Evolutionary conservation across 2,329 filamentous ascomycete genomes (phyloP).

Genomic region (Cladosporium sp.): DNA sequence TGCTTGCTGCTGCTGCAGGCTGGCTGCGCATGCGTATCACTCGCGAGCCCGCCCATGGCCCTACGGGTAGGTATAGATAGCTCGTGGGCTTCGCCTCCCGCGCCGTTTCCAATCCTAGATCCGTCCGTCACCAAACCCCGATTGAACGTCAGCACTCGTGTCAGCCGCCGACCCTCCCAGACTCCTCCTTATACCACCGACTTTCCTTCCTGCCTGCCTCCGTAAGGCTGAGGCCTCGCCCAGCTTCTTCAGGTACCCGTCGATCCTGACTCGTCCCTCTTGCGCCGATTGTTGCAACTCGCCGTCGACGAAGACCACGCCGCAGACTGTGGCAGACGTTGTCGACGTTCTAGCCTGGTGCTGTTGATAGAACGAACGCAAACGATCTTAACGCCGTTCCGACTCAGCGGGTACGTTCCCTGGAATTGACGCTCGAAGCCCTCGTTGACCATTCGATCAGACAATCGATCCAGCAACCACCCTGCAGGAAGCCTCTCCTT

Average conservation of each 20-base stretch:
- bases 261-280: conserved; percentile 6
- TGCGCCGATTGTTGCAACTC: background rate
- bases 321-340: background rate
- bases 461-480: background rate
- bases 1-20: too few species aligned
- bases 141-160: background rate
- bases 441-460: background rate
- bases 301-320: background rate
- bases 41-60: too few species aligned
- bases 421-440: background rate
- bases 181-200: background rate
- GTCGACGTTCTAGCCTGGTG: background rate
- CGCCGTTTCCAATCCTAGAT: background rate
- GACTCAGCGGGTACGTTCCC: too few species aligned
- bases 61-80: background rate
- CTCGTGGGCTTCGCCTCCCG: conserved; percentile 7
- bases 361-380: too few species aligned
- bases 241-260: conserved; percentile 10
- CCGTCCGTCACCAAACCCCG: background rate
- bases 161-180: too few species aligned
- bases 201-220: background rate
- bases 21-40: too few species aligned
- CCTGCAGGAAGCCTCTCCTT: background rate
- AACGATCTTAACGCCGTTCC: too few species aligned
- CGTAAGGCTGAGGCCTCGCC: conserved; percentile 5